Percentiles rank a stretch among this genome's conserved stretches.
Evolutionary conservation across 2,329 filamentous ascomycete species (phyloP).

Genomic region (Trichoderma polysporum): DNA sequence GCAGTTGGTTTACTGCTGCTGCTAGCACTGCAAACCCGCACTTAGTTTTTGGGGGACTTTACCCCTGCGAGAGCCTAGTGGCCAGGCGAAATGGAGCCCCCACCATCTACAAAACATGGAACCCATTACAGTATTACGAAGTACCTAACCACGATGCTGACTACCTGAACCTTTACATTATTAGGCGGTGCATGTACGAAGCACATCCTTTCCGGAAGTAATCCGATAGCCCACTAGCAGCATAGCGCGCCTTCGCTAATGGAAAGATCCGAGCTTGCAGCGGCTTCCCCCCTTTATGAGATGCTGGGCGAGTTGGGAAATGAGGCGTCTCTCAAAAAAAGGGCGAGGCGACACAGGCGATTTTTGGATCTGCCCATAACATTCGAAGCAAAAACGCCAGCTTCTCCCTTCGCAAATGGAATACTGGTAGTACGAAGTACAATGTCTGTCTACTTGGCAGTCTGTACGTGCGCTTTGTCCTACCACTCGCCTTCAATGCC

Average conservation of each 20-base stretch:
- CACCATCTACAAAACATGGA: neutral
- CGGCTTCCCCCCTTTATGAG: constrained; percentile 5
- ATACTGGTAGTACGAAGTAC: too few relatives aligned
- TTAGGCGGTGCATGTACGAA: neutral
- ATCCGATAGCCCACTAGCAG: constrained; percentile 15
- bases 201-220: neutral
- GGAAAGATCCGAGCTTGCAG: constrained; percentile 20
- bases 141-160: neutral
- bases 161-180: neutral
- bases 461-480: too few relatives aligned
- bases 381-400: neutral
- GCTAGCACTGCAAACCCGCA: constrained; percentile 10
- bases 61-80: constrained; percentile 3
- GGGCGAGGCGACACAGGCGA: neutral
- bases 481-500: neutral
- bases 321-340: constrained; percentile 10
- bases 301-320: constrained; percentile 14
- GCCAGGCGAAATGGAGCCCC: neutral
- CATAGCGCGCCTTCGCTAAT: constrained; percentile 14
- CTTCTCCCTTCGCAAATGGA: neutral
- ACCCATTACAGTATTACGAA: too few relatives aligned
- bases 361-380: neutral
- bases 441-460: neutral
- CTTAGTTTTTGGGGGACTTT: constrained; percentile 1
- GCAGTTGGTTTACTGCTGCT: neutral